Conservation (phyloP, 495 filamentous ascomycete species). For the Aspergillus affinis region DNA sequence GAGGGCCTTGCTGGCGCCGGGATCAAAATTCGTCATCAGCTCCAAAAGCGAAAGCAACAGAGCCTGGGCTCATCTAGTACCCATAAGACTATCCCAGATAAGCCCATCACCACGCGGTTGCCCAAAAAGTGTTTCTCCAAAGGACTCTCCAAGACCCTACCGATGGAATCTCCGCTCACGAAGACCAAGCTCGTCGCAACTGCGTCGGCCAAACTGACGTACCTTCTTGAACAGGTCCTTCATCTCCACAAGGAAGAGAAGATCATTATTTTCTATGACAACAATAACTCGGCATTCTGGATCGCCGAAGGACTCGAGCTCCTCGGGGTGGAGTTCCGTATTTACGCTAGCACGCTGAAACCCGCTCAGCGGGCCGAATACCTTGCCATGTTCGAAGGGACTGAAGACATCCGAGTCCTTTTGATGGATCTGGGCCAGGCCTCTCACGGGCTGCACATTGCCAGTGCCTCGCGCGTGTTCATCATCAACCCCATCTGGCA, state of each 20-base stretch:
- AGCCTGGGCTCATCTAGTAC: slow-evolving; percentile 8
- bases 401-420: slow-evolving; percentile 63
- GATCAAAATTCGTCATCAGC: slow-evolving; percentile 36
- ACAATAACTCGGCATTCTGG: slow-evolving; percentile 78
- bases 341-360: slow-evolving; percentile 74
- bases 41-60: slow-evolving; percentile 25
- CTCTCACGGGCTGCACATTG: slow-evolving; percentile 83
- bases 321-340: slow-evolving; percentile 71
- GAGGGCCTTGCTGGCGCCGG: slow-evolving; percentile 53
- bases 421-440: slow-evolving; percentile 89
- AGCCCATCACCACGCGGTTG: slow-evolving; percentile 28
- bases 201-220: slow-evolving; percentile 83
- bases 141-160: slow-evolving; percentile 35
- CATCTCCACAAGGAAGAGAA: slow-evolving; percentile 71
- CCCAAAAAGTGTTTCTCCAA: slow-evolving; percentile 37
- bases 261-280: slow-evolving; percentile 91
- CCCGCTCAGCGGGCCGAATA: slow-evolving; percentile 64
- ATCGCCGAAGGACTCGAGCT: slow-evolving; percentile 80
- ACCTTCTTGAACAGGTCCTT: slow-evolving; percentile 71
- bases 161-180: slow-evolving; percentile 53
- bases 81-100: slow-evolving; percentile 21
- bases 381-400: slow-evolving; percentile 72
- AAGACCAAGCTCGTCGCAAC: slow-evolving; percentile 71
- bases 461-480: slow-evolving; percentile 79
- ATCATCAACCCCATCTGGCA: slow-evolving; percentile 89